Conservation (phyloP, 176 grass and related monocot species). For the Phoenix roebelenii region DNA sequence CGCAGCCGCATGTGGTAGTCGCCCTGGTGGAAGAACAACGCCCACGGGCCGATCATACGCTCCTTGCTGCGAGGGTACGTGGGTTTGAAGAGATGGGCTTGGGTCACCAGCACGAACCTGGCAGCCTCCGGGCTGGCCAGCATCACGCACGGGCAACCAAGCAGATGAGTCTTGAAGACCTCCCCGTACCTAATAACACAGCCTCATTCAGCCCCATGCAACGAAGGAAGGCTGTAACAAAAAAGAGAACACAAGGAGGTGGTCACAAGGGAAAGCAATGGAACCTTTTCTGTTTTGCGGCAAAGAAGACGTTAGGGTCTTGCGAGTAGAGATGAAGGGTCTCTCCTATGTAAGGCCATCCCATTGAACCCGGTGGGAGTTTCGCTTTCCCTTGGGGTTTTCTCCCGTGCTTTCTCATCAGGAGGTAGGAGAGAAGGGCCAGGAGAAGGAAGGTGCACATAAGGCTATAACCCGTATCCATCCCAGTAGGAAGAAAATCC, state of each 20-base stretch:
- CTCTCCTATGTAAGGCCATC: constrained; percentile 91
- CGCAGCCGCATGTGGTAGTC: constrained; percentile 75
- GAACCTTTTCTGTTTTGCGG: constrained; percentile 63
- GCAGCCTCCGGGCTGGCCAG: constrained; percentile 95
- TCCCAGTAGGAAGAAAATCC: not conserved
- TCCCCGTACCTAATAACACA: constrained; percentile 54
- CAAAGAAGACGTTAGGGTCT: constrained; percentile 81
- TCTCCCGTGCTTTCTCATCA: constrained; percentile 21
- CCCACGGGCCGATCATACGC: constrained; percentile 72
- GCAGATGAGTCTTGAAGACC: constrained; percentile 79
- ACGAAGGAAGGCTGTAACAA: not conserved
- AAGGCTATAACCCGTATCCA: constrained; percentile 10
- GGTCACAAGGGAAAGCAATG: not conserved
- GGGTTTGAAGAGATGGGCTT: constrained; percentile 70
- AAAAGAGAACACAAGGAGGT: not conserved
- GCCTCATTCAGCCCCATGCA: not conserved
- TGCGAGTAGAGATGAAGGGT: constrained; percentile 91
- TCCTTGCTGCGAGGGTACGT: constrained; percentile 96
- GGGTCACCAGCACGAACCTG: constrained; percentile 71
- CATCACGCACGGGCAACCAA: constrained; percentile 96
- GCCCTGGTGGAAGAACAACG: constrained; percentile 97
- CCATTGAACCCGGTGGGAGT: constrained; percentile 84
- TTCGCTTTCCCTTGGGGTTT: constrained; percentile 10
- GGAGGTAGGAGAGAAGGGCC: constrained; percentile 8
- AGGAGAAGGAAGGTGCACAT: constrained; percentile 6